Evolutionary conservation across 352 stramenopile genomes (phyloP).

Genomic region (Pythium myriotylum): DNA sequence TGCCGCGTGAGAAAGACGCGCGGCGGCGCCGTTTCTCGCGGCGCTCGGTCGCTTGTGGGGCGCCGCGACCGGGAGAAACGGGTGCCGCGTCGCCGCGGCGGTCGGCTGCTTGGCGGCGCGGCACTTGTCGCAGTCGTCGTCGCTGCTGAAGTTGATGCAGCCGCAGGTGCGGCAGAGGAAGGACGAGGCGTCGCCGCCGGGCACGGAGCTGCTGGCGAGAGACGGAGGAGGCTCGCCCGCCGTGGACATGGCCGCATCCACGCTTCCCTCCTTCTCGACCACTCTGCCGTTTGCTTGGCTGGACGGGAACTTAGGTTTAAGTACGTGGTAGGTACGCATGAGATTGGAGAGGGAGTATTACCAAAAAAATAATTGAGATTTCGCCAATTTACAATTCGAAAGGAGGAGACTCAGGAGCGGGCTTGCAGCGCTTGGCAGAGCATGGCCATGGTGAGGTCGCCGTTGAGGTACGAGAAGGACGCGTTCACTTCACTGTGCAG

Average conservation of each 20-base stretch:
- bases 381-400: not conserved
- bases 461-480: constrained; percentile 55
- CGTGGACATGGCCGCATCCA: constrained; percentile 18
- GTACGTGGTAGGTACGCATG: not conserved
- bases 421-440: constrained; percentile 47
- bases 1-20: too few relatives aligned
- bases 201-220: not conserved
- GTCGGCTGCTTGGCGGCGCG: constrained; percentile 2
- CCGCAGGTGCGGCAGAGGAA: constrained; percentile 40
- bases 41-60: not conserved
- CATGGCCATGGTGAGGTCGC: constrained; percentile 61
- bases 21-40: too few relatives aligned
- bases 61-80: constrained; percentile 8
- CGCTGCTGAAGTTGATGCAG: constrained; percentile 48
- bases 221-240: constrained; percentile 3
- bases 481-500: constrained; percentile 55
- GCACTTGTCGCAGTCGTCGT: constrained; percentile 38
- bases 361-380: not conserved
- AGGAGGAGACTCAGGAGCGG: not conserved
- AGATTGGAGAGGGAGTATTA: too few relatives aligned
- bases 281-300: not conserved
- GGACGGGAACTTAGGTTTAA: not conserved
- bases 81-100: constrained; percentile 12
- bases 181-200: not conserved
- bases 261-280: not conserved